Percentiles rank a stretch among this genome's conserved stretches.
Conservation (phyloP, 768 basidiomycete genomes). For the Trametes cubensis region DNA sequence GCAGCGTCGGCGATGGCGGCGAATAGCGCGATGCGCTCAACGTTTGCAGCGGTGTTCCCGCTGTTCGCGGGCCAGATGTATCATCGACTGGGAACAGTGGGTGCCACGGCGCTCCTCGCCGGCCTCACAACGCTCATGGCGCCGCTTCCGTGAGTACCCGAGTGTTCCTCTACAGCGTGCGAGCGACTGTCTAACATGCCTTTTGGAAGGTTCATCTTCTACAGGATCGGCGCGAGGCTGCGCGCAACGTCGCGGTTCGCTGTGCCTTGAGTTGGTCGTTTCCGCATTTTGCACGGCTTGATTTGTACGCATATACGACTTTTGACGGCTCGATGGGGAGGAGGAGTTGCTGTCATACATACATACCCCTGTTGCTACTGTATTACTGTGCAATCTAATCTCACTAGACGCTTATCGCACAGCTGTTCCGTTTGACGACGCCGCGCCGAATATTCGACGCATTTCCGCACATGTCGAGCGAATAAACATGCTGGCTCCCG, state of each 20-base stretch:
- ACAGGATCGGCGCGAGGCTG: constrained; percentile 48
- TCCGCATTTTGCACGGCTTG: neutral
- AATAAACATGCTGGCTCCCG: neutral
- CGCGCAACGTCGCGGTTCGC: constrained; percentile 49
- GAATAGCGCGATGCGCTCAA: constrained; percentile 55
- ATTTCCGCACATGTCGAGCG: neutral
- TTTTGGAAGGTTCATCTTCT: constrained; percentile 48
- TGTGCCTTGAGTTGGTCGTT: constrained; percentile 19
- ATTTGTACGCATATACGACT: neutral
- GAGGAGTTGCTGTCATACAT: neutral
- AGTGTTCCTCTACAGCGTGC: neutral
- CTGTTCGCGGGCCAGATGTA: constrained; percentile 58
- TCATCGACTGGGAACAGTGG: constrained; percentile 60
- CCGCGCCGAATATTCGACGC: neutral
- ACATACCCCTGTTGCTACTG: neutral
- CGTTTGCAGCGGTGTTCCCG: constrained; percentile 55
- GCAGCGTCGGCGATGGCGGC: constrained; percentile 67
- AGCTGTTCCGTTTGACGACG: neutral
- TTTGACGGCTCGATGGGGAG: neutral
- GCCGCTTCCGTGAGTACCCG: constrained; percentile 56
- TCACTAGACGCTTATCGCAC: neutral
- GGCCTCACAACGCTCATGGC: constrained; percentile 63
- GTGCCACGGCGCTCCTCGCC: constrained; percentile 71
- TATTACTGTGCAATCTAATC: neutral
- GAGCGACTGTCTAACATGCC: neutral